Evolutionary conservation across 106 monocot species (phyloP), one percentile per base, ranked within the genome.

Genomic region (Iris macrosiphon): DNA sequence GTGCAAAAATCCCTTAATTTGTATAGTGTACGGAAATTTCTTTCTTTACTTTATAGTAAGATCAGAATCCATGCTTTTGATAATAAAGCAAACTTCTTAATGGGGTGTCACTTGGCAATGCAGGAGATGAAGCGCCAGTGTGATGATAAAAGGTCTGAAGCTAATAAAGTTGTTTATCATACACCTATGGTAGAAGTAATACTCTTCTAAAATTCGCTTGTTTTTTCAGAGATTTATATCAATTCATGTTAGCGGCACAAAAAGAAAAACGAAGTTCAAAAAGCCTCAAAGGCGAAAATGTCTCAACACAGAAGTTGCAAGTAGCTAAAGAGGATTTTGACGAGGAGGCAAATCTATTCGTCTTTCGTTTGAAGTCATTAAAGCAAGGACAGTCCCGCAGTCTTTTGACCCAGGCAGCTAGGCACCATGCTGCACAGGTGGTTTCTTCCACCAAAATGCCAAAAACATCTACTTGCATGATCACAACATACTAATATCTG

Each of bases 361-460:
- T 89, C 18, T 95, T 89, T 63, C 79, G 89, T 33, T 69, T 95
- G 62, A 95, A 95, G 72, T 95, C 95, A 45, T 57, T 95, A 30
- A 89, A 95, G 75, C 95, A 95, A 69, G 95, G 95, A 7, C 95
- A 89, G 31, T 85, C 81, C 29, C 70, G 81, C 19, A 95, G 95
- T 72, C 71, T 95, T 61, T 55, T 95, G 28, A 95, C 95, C 32
- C 95, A 89, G 52, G 89, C 95, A 60, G 79, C 77, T 53, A 69
- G 95, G 7, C 95, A 95, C 64, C 82, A 95, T 85, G 82, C 95
- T 66, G 83, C 93, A 17, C 93, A 93, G 87, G 93, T 93, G 51
- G 37, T 46, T 64, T 52, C 27, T 56, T 38, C 6, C 31, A 12
- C 18, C 28, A 7, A 17, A 10, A 59, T 56, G 6, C 20, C 31